Base-by-base conservation (phyloP, 176 grass and related monocot species). In the Avena sativa region DNA sequence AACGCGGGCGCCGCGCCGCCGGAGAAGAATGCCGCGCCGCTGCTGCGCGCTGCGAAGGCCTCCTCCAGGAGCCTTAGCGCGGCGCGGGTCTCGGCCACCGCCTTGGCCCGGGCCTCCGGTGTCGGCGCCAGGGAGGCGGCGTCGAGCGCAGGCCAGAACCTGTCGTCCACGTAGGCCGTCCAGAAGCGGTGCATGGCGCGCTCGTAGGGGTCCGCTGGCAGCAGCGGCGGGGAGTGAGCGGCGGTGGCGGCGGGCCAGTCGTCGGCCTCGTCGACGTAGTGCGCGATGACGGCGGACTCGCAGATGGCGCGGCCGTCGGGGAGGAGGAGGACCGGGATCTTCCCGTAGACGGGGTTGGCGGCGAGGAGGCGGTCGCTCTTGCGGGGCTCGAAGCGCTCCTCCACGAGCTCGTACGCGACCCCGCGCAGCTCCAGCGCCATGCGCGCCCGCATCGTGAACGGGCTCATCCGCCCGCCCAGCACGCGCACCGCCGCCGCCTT, bases 101-200 rank as follows among this genome's bases (percentile, higher is more conserved):
- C 56, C 47, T 26, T n/a, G 55, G 46, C 80, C 0, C 74, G 85
- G 5, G 80, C 80, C 4, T 46, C 89, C 13, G 3, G 8, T 0
- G 89, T 83, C 0, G 80, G 47, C 9, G 65, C 85, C 23, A 87
- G 47, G 9, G 85, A 90, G 47, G 78, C 48, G 48, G 65, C 80
- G 58, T 90, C 89, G 9, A 87, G 67, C 23, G 89, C 74, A 12
- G 80, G 85, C 85, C 89, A 90, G 48, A 90, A 73, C 53, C 56
- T 85, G 83, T 85, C 91, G 87, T 95, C 91, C 19, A 87, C 13
- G 79, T 85, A 95, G 13, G 26, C 83, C 8, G 93, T 81, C 93
- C 89, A 93, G 78, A 95, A 95, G 6, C 93, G 89, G 78, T 95
- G 93, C 86, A 91, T 78, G 66, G 91, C 88, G 36, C 89, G 84